These are phyloP conservation scores for Glebionis coronaria DNA, from an alignment of 129 eudicot genomes.

Conservation along the genomic window DNA sequence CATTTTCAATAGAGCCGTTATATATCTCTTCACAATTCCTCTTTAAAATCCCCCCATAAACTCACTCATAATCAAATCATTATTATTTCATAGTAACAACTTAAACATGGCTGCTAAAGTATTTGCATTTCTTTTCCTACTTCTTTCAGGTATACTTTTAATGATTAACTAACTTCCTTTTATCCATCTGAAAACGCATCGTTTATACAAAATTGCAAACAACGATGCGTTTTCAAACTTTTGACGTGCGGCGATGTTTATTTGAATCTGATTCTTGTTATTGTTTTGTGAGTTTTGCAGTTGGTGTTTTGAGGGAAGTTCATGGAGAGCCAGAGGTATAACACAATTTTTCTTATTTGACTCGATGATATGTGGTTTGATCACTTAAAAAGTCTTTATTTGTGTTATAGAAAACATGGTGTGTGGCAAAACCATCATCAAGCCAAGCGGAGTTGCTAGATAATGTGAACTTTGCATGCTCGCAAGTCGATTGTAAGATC, in stretches of 20 bases:
- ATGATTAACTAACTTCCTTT: not conserved
- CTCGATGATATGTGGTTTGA: not conserved
- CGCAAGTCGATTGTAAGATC: conserved; percentile 54
- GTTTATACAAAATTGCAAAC: not conserved
- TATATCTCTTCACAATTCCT: conserved; percentile 8
- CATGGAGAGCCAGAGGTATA: conserved; percentile 15
- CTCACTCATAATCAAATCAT: conserved; percentile 13
- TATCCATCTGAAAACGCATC: not conserved
- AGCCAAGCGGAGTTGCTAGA: conserved; percentile 27
- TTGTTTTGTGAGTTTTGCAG: conserved; percentile 7
- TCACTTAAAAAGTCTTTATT: not conserved
- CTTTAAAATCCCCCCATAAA: conserved; percentile 18
- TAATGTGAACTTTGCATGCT: conserved; percentile 64
- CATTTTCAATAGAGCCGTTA: conserved; percentile 34
- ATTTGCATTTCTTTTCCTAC: conserved; percentile 24
- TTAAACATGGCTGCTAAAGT: conserved; percentile 21
- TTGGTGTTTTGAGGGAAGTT: conserved; percentile 17
- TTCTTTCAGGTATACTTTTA: conserved; percentile 29
- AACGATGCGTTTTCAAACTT: not conserved
- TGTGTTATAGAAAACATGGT: conserved; percentile 77
- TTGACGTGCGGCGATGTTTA: not conserved
- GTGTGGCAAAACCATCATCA: conserved; percentile 88
- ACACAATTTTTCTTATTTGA: not conserved
- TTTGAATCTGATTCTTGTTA: not conserved
- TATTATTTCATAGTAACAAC: conserved; percentile 5